phyloP scores from a whole-genome alignment of 2,329 filamentous ascomycete species.

The Microsporum ferrugineum region DNA sequence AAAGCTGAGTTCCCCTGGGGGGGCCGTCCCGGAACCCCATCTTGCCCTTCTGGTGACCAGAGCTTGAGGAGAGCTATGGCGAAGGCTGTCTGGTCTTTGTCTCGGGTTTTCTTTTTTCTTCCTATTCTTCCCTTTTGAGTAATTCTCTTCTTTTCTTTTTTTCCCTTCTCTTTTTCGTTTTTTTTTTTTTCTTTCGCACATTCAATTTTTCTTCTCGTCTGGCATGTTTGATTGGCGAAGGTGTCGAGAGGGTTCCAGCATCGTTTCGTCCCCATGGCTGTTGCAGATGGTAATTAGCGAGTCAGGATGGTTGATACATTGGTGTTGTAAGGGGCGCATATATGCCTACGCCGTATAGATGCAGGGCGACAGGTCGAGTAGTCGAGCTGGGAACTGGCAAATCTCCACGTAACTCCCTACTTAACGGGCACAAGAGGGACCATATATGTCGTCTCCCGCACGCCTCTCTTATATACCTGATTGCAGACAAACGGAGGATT shows the following conservation, averaged over 20 bases:
- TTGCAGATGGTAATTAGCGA: background rate
- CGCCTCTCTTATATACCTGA: background rate
- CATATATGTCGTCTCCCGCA: background rate
- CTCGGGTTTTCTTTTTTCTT: slow-evolving; percentile 1
- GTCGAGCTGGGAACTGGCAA: background rate
- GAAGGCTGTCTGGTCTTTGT: background rate
- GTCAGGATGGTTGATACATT: background rate
- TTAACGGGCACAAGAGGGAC: background rate
- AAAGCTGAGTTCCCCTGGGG: background rate
- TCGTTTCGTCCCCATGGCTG: background rate
- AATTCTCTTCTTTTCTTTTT: background rate
- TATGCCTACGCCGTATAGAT: background rate
- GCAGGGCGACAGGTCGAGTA: background rate
- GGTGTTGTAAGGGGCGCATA: background rate
- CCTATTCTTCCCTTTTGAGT: background rate
- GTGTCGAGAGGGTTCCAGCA: background rate
- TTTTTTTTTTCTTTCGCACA: background rate
- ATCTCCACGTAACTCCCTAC: background rate
- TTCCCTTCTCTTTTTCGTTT: background rate
- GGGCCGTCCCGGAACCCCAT: background rate
- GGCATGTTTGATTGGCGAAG: background rate
- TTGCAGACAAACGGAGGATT: background rate
- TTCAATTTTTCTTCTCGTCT: background rate
- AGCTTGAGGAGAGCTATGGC: background rate
- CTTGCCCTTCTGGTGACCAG: background rate